phyloP scores from a whole-genome alignment of 208 protist genomes.

The Crithidia mellificae region DNA sequence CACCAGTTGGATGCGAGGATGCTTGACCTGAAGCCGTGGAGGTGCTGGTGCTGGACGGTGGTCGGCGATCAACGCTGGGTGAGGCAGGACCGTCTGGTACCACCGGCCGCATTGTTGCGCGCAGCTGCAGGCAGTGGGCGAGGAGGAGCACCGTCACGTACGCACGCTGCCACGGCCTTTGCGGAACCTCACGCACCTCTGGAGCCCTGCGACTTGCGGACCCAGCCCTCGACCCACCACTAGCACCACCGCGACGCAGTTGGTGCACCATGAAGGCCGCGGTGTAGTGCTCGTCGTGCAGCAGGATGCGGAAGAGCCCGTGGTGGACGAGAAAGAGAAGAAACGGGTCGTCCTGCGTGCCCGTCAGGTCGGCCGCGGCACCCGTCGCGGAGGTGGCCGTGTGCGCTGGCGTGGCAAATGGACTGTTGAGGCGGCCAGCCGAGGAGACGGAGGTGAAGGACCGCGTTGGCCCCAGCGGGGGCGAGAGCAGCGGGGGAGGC shows the following conservation, averaged over 20 bases:
- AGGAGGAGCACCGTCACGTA: slow-evolving; percentile 17
- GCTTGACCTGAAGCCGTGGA: background rate
- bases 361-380: background rate
- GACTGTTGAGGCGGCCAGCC: background rate
- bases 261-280: slow-evolving; percentile 26
- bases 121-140: slow-evolving; percentile 27
- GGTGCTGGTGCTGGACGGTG: background rate
- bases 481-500: background rate
- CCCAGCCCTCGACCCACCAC: no score
- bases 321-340: slow-evolving; percentile 40
- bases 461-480: background rate
- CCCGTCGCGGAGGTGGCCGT: background rate
- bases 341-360: slow-evolving; percentile 8
- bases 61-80: background rate
- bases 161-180: slow-evolving; percentile 17
- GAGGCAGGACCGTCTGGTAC: background rate
- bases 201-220: no score
- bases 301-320: slow-evolving; percentile 46
- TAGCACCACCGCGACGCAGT: no score
- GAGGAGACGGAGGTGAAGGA: background rate
- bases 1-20: no score
- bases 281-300: slow-evolving; percentile 37
- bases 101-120: background rate
- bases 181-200: no score
- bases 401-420: slow-evolving; percentile 1